Conservation (phyloP, 208 protist genomes). For the Polymyxa betae region DNA sequence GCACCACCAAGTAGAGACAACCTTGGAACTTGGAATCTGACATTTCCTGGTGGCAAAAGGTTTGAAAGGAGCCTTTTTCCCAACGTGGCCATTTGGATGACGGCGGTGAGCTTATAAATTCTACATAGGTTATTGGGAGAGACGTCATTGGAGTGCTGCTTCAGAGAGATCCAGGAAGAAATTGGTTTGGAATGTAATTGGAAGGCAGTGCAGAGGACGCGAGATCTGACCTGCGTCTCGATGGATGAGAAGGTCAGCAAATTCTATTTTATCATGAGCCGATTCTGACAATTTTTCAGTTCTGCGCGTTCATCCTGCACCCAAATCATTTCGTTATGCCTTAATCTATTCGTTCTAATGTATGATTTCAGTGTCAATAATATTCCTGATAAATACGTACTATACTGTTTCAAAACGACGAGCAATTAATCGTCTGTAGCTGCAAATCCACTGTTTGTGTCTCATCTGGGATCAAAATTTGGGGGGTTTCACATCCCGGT, state of each 20-base stretch:
- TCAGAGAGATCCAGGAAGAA: not conserved
- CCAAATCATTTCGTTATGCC: not conserved
- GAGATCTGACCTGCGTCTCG: no score
- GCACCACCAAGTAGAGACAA: not conserved
- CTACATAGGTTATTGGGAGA: not conserved
- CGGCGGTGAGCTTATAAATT: not conserved
- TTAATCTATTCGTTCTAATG: not conserved
- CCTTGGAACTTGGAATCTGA: not conserved
- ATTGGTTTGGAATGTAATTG: not conserved
- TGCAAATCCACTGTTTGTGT: not conserved
- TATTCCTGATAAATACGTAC: not conserved
- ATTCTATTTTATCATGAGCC: not conserved
- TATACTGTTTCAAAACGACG: not conserved
- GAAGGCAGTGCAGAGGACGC: no score
- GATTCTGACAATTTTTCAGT: not conserved
- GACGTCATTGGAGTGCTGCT: not conserved
- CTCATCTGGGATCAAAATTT: not conserved
- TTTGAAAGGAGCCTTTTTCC: no score
- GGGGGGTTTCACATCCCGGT: not conserved
- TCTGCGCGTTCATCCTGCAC: slow-evolving; percentile 35
- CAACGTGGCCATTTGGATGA: not conserved
- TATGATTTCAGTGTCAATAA: not conserved
- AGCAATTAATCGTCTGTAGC: not conserved
- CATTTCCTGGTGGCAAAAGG: slow-evolving; percentile 33
- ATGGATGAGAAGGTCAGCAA: no score